Conservation (phyloP, 306 rosid genomes). For the Pterocarpus macrocarpus region DNA sequence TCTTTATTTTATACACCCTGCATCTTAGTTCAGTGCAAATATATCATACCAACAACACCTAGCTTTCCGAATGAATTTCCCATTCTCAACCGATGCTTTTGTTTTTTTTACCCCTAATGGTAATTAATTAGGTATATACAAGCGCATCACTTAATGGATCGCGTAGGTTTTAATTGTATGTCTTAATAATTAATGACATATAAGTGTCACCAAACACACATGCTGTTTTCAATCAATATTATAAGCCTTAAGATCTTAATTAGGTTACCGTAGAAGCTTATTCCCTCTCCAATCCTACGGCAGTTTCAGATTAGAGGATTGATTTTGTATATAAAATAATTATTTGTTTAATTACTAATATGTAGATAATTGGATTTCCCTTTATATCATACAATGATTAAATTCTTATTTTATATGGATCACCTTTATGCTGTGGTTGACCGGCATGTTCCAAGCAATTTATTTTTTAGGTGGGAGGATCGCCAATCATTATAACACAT, state of each 20-base stretch:
- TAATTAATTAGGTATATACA: not conserved
- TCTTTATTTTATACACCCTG: not conserved
- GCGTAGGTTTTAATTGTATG: slow-evolving; percentile 1
- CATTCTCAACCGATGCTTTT: slow-evolving; percentile 4
- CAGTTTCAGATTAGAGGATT: not conserved
- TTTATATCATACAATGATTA: not conserved
- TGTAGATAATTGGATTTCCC: not conserved
- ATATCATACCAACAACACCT: not conserved
- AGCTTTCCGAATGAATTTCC: not conserved
- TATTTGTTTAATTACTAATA: not conserved
- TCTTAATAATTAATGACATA: slow-evolving; percentile 16
- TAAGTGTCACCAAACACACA: slow-evolving; percentile 27
- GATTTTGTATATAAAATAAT: not conserved
- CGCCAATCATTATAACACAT: not conserved
- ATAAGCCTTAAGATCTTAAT: slow-evolving; percentile 13
- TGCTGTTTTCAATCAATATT: slow-evolving; percentile 24
- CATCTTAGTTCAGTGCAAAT: not conserved
- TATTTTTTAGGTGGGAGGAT: not conserved
- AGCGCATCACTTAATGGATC: slow-evolving; percentile 13
- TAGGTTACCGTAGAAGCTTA: slow-evolving; percentile 2
- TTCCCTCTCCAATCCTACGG: not conserved
- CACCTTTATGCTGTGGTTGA: slow-evolving; percentile 27
- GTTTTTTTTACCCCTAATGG: not conserved
- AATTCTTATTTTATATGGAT: not conserved
- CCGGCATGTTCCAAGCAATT: slow-evolving; percentile 13